Conservation (phyloP, 805 yeast species). For the Kazachstania bromeliacearum region DNA sequence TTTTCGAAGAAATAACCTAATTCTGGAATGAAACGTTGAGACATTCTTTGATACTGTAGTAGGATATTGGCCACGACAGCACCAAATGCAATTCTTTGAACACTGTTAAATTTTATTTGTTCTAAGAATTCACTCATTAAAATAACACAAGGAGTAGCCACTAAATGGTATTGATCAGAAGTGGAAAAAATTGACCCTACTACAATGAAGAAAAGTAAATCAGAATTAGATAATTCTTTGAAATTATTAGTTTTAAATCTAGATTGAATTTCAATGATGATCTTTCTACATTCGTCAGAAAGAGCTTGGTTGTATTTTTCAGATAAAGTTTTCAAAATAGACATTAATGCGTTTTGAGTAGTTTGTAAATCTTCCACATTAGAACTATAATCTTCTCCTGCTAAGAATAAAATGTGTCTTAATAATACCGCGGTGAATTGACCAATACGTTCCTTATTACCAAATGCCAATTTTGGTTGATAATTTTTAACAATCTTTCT, state of each 20-base stretch:
- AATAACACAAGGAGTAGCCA: conserved; percentile 75
- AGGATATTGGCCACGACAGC: conserved; percentile 56
- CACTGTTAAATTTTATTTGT: conserved; percentile 34
- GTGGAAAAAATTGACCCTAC: conserved; percentile 81
- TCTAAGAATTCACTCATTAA: conserved; percentile 64
- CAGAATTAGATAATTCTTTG: conserved; percentile 35
- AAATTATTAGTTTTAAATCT: conserved; percentile 36
- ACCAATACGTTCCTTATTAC: conserved; percentile 69
- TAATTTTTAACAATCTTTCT: conserved; percentile 48
- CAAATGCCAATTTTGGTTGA: conserved; percentile 71
- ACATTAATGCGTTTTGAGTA: conserved; percentile 36
- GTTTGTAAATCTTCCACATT: conserved; percentile 30
- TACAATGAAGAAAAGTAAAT: conserved; percentile 56
- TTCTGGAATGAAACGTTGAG: conserved; percentile 82
- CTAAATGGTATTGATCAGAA: conserved; percentile 89
- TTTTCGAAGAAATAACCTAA: conserved; percentile 49
- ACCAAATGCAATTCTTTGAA: conserved; percentile 46
- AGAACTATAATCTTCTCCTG: conserved; percentile 31
- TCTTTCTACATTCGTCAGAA: conserved; percentile 51
- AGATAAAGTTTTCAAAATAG: conserved; percentile 46
- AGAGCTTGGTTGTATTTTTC: conserved; percentile 56
- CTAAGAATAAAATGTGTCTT: conserved; percentile 47
- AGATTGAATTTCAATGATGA: conserved; percentile 45
- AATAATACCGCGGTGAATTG: conserved; percentile 53
- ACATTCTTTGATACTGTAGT: conserved; percentile 63